Percentiles rank a stretch among this genome's conserved stretches.
Conservation (phyloP, 352 stramenopile genomes). For the Phytophthora colocasiae region DNA sequence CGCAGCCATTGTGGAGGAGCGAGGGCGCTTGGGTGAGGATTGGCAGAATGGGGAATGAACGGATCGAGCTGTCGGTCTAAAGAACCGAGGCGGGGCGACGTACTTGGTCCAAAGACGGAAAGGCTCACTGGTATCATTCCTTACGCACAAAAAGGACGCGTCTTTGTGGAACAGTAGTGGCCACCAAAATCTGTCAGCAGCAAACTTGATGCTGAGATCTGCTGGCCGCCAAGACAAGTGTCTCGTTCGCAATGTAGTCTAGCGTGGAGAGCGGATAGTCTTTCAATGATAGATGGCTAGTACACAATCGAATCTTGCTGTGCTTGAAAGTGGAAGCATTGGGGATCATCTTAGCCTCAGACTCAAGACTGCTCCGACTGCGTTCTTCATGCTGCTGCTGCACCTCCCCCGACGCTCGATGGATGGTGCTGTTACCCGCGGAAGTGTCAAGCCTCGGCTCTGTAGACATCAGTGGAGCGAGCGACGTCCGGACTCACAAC, state of each 20-base stretch:
- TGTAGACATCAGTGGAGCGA: neutral
- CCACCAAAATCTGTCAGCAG: conserved; percentile 3
- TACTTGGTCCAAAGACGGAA: no score
- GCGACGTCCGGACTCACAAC: conserved; percentile 6
- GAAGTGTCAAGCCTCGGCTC: no score
- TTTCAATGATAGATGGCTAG: no score
- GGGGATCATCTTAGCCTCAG: no score
- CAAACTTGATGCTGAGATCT: neutral
- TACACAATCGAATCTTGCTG: no score
- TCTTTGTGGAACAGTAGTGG: neutral
- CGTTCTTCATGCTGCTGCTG: no score
- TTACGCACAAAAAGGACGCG: conserved; percentile 23
- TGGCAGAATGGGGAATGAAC: conserved; percentile 30
- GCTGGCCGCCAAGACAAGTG: neutral
- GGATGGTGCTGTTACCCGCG: no score
- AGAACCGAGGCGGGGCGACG: conserved; percentile 18
- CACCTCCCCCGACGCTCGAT: conserved; percentile 9
- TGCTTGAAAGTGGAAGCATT: no score
- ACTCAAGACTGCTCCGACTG: no score
- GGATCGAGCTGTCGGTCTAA: no score
- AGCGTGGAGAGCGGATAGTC: no score
- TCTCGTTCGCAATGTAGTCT: neutral
- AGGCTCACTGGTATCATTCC: neutral
- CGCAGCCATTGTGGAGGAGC: conserved; percentile 24
- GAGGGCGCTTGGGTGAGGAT: conserved; percentile 5